Percentiles rank a stretch among this genome's conserved stretches.
Evolutionary conservation across 73 alveolate species (phyloP).

Genomic region (Tetrahymena malaccensis): DNA sequence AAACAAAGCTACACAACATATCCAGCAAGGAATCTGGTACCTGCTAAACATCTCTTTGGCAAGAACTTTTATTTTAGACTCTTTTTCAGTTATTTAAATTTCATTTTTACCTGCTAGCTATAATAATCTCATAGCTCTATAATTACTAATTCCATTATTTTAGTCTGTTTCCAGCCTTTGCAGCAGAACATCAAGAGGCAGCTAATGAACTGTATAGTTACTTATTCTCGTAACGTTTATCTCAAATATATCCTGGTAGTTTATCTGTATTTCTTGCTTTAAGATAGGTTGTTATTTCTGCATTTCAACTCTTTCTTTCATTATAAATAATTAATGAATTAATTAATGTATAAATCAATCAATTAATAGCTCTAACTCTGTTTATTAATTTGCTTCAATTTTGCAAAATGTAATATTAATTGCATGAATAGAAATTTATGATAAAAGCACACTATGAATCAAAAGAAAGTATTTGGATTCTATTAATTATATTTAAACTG

Average conservation of each 20-base stretch:
- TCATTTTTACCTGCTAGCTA: not conserved
- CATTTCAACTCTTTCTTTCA: not conserved
- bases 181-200: not conserved
- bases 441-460: not conserved
- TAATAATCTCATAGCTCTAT: not conserved
- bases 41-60: not conserved
- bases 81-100: not conserved
- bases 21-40: not conserved
- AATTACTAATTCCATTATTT: not conserved
- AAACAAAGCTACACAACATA: not conserved
- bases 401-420: no score
- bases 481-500: not conserved
- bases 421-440: not conserved
- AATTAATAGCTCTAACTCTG: not conserved
- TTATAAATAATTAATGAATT: no score
- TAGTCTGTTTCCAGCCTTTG: not conserved
- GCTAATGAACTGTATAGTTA: not conserved
- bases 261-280: not conserved
- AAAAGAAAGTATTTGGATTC: not conserved
- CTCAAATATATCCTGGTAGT: not conserved
- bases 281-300: not conserved
- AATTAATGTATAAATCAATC: no score
- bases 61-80: not conserved
- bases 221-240: not conserved
- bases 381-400: not conserved